Evolutionary conservation across 495 filamentous ascomycete genomes (phyloP), one percentile per base, ranked within the genome.

Genomic region (Thermochaetoides thermophila): DNA sequence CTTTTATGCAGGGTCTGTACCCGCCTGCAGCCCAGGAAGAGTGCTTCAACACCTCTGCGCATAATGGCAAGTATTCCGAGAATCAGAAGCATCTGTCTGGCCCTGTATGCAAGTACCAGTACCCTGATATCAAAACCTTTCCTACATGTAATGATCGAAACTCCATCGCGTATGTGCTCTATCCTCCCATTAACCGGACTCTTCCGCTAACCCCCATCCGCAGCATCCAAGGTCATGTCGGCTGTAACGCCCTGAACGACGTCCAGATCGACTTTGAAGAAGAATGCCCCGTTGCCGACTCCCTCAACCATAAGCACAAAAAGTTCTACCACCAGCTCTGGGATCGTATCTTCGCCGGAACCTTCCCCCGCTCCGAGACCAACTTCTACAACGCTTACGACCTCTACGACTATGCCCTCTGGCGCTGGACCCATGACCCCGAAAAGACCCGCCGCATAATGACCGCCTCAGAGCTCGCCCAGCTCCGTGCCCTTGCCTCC

Each of bases 1-100:
- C 60, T 9, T 60, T 63, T 30, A 26, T 59, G 27, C 61, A 65
- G 32, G 61, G 61, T 1, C 49, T 65, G 17, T 63, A 63, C 21
- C 60, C 61, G 1, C 60, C 58, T 2, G 40, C 43, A 4, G 45
- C 36, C 5, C 31, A 46, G 15, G 27, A n/a, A n/a, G n/a, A n/a
- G n/a, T n/a, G n/a, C n/a, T n/a, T n/a, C n/a, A n/a, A n/a, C n/a
- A n/a, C n/a, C n/a, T n/a, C n/a, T n/a, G n/a, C n/a, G n/a, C n/a
- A n/a, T n/a, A n/a, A n/a, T n/a, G n/a, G n/a, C n/a, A n/a, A n/a
- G n/a, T n/a, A n/a, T n/a, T n/a, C n/a, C n/a, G n/a, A n/a, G n/a
- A n/a, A n/a, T n/a, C n/a, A n/a, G n/a, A n/a, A n/a, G n/a, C n/a
- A n/a, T n/a, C n/a, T n/a, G n/a, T n/a, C n/a, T n/a, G n/a, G 49